Percentiles rank a stretch among this genome's conserved stretches.
These are phyloP conservation scores for Takashimella koratensis DNA, from an alignment of 1,284 basidiomycete genomes.

Conservation along the genomic window DNA sequence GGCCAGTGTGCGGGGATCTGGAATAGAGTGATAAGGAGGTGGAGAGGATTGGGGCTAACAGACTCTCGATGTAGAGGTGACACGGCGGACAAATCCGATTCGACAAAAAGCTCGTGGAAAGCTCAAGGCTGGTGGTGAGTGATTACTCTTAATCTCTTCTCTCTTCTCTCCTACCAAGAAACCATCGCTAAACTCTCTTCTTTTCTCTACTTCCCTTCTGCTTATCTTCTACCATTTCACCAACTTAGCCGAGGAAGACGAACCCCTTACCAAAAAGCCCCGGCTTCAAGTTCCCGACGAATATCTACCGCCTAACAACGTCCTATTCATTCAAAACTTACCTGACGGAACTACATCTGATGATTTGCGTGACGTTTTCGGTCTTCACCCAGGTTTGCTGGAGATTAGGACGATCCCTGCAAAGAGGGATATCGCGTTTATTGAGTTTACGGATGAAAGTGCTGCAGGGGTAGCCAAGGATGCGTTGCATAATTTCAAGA, in stretches of 20 bases:
- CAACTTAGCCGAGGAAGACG: conserved; percentile 65
- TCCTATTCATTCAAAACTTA: conserved; percentile 94
- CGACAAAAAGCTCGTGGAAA: conserved; percentile 78
- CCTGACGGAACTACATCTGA: conserved; percentile 84
- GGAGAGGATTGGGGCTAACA: too few relatives aligned
- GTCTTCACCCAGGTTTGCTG: conserved; percentile 86
- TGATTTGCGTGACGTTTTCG: conserved; percentile 79
- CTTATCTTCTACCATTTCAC: conserved; percentile 9
- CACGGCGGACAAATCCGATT: conserved; percentile 78
- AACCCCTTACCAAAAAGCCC: conserved; percentile 49
- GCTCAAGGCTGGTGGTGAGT: conserved; percentile 62
- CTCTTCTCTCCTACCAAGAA: conserved; percentile 1
- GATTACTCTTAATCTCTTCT: background rate
- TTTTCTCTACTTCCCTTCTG: background rate
- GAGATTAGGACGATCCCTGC: conserved; percentile 96
- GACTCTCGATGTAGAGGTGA: too few relatives aligned
- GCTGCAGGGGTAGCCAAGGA: conserved; percentile 88
- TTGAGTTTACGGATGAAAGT: conserved; percentile 87
- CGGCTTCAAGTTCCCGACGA: conserved; percentile 97
- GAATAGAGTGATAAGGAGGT: background rate
- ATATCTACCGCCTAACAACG: conserved; percentile 98
- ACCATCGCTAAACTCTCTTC: too few relatives aligned
- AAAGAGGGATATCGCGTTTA: conserved; percentile 93
- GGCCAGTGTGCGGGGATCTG: background rate
- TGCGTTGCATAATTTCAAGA: conserved; percentile 90